Evolutionary conservation across 2,329 filamentous ascomycete genomes (phyloP).

Genomic region (Paecilomyces variotii): DNA sequence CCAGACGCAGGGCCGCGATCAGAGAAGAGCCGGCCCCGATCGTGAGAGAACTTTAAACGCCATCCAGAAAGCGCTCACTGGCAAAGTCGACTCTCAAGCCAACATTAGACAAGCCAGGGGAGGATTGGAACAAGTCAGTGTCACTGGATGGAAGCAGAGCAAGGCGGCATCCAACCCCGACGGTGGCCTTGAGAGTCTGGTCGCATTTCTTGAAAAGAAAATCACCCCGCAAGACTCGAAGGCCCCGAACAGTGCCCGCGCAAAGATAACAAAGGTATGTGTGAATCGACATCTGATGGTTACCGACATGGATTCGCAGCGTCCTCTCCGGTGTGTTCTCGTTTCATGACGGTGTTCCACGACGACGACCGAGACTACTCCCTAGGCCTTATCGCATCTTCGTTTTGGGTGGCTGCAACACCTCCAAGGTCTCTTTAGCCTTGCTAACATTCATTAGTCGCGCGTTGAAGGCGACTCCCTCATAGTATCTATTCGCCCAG

Average conservation of each 20-base stretch:
- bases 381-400: constrained; percentile 20
- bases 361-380: constrained; percentile 32
- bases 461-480: constrained; percentile 61
- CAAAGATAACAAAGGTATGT: constrained; percentile 74
- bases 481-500: constrained; percentile 57
- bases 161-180: constrained; percentile 60
- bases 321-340: constrained; percentile 30
- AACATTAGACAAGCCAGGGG: constrained; percentile 32
- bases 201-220: constrained; percentile 65
- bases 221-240: constrained; percentile 47
- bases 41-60: constrained; percentile 23
- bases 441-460: constrained; percentile 66
- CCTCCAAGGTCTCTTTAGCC: constrained; percentile 41
- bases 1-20: constrained; percentile 17
- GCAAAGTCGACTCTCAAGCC: constrained; percentile 23
- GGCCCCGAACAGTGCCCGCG: constrained; percentile 38
- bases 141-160: constrained; percentile 60
- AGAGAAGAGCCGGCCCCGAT: constrained; percentile 8
- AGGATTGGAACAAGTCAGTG: constrained; percentile 27
- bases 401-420: constrained; percentile 28
- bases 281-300: constrained; percentile 35
- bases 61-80: constrained; percentile 29
- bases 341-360: constrained; percentile 36
- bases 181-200: constrained; percentile 56
- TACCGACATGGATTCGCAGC: constrained; percentile 30